A percentile compares a stretch with the other conserved stretches of the same genome.
These are phyloP conservation scores for Paecilomyces fulvus DNA, from an alignment of 2,329 filamentous ascomycete species.

Conservation along the genomic window DNA sequence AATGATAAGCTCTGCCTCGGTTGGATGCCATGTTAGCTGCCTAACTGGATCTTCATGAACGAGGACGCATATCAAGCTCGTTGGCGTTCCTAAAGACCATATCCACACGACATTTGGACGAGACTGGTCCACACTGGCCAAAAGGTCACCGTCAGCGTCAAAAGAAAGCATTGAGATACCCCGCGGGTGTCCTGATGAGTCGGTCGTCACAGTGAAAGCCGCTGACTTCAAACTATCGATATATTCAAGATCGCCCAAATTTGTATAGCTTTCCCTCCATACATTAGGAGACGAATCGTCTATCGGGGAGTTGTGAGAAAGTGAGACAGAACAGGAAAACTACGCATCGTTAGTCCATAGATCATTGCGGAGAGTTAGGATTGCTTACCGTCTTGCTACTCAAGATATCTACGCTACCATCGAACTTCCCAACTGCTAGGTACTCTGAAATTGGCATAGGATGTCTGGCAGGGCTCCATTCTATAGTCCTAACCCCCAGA, in stretches of 20 bases:
- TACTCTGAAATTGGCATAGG: constrained; percentile 23
- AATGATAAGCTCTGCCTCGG: constrained; percentile 28
- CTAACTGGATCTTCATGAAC: constrained; percentile 35
- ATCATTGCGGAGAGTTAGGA: neutral
- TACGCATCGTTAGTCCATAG: constrained; percentile 8
- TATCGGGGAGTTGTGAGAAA: constrained; percentile 25
- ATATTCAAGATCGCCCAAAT: constrained; percentile 24
- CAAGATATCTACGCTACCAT: constrained; percentile 42
- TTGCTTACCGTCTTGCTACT: constrained; percentile 33
- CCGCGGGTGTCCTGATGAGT: constrained; percentile 19
- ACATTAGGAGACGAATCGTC: constrained; percentile 23
- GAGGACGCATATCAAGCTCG: constrained; percentile 25
- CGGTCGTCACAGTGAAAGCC: constrained; percentile 22
- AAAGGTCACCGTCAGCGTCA: constrained; percentile 25
- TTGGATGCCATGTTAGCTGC: constrained; percentile 33
- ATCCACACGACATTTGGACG: constrained; percentile 39
- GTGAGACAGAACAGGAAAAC: constrained; percentile 25
- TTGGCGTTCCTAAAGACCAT: constrained; percentile 27
- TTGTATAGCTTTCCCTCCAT: constrained; percentile 25
- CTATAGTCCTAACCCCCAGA: constrained; percentile 44
- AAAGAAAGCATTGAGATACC: constrained; percentile 34
- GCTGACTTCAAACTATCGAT: constrained; percentile 30
- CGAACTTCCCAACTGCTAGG: constrained; percentile 44
- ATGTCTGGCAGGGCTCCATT: constrained; percentile 41
- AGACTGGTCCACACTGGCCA: constrained; percentile 32